A percentile compares a stretch with the other conserved stretches of the same genome.
Conservation (phyloP, 306 rosid genomes). For the Trichosanthes truncata region DNA sequence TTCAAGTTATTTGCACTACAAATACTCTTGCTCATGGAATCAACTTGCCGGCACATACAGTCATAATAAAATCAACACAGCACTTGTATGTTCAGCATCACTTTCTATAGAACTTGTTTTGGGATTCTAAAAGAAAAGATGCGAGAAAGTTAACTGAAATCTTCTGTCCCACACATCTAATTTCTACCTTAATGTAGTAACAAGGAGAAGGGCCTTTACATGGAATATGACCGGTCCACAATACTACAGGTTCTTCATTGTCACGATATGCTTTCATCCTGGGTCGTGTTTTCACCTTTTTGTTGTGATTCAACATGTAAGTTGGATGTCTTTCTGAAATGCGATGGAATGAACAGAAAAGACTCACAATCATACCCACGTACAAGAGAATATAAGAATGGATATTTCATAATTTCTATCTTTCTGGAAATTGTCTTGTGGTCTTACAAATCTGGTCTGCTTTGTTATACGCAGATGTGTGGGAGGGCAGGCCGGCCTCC, state of each 20-base stretch:
- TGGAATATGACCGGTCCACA: conserved; percentile 95
- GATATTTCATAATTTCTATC: background rate
- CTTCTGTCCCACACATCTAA: conserved; percentile 17
- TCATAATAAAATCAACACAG: conserved; percentile 90
- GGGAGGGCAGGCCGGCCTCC: conserved; percentile 99
- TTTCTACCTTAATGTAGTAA: conserved; percentile 44
- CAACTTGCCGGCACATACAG: conserved; percentile 98
- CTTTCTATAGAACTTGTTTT: conserved; percentile 1
- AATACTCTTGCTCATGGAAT: conserved; percentile 98
- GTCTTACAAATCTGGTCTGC: background rate
- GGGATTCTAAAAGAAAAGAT: background rate
- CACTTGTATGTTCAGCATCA: conserved; percentile 56
- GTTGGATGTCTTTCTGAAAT: background rate
- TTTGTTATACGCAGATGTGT: conserved; percentile 50
- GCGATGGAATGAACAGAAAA: background rate
- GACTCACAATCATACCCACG: background rate
- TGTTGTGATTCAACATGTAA: background rate
- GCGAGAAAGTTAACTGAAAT: background rate
- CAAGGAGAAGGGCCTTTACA: conserved; percentile 91
- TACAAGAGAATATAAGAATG: background rate
- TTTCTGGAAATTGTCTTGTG: background rate
- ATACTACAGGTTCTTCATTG: conserved; percentile 62
- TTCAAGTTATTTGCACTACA: conserved; percentile 82
- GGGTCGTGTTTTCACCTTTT: background rate
- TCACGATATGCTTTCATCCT: background rate